Evolutionary conservation across 352 stramenopile species (phyloP), one percentile per base, ranked within the genome.

Genomic region (Blastocystis sp.): DNA sequence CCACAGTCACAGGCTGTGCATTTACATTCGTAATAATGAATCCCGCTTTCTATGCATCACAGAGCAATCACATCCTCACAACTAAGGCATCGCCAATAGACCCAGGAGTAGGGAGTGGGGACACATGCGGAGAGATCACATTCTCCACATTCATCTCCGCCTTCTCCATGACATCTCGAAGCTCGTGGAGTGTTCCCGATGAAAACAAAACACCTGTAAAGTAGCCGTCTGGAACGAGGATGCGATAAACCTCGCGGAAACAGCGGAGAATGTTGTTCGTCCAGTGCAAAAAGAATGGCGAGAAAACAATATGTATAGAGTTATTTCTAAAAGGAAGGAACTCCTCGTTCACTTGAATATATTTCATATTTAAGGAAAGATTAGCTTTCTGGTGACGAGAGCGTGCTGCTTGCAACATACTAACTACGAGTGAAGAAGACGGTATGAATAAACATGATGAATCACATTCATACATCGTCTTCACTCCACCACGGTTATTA

Each of bases 291-390:
- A 54, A 84, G 47, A 84, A 64, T 18, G 73, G 73, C 54, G 73
- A 84, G 6, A 84, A 59, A 11, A 84, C 73, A 26, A 84, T 13
- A 43, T 84, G 64, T 5, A 75, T 59, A 34, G 26, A 88, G 47
- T 76, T 61, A 54, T 77, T 88, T 23, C 70, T 77, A 64, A 88
- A 88, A 4, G 77, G 77, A 13, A 88, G 37, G 53, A 88, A 88
- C 29, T 88, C 77, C 53, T 88, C 77, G 55, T 88, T 79, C 2
- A 88, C 45, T 77, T 88, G 77, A n/a, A 88, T 45, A 34, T 88
- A 88, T 5, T 29, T 37, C 13, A 15, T 88, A 41, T 76, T 20
- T 18, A 88, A n/a, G 20, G 20, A 59, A 59, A 13, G 13, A n/a
- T 59, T 59, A 34, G 6, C 20, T 6, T 68, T 37, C 20, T 23